Base-by-base conservation (phyloP, 2,329 filamentous ascomycete genomes). In the Pseudodiploospora longispora region DNA sequence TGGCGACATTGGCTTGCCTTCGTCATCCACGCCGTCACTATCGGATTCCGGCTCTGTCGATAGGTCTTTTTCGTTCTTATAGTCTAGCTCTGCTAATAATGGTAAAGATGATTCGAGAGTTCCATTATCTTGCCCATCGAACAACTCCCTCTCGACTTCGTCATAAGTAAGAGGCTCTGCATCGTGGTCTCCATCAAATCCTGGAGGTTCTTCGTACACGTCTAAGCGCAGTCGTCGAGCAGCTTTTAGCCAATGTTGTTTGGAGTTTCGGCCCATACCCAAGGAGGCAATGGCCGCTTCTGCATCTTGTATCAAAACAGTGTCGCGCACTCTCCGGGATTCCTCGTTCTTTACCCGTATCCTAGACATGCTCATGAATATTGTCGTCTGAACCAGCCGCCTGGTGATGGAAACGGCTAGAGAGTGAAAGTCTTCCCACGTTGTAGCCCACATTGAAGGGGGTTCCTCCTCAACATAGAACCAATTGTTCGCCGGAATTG, bases 401-500 rank as follows among this genome's bases (percentile, higher is more conserved):
- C 77, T 78, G 0, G 85, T 90, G 10, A 93, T 52, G 42, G 76
- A 84, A 1, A 85, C 60, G 0, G 76, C 70, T 2, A 95, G 62
- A 6, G 76, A 76, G 55, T 89, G 74, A 37, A 95, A 83, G 53
- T 93, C 87, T 5, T 78, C 73, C n/a, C 94, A 73, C 0, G 85
- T 81, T 2, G 86, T 89, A 6, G 81, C 76, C 52, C 84, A 81
- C 27, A 95, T 77, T 0, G 83, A 79, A 0, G 89, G 89, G 3
- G 69, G 69, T 44, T 77, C 72, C n/a, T 75, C 71, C 19, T 74
- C 72, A 6, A 85, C 54, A 34, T 68, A 70, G 31, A 67, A 69
- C 87, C 86, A 94, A 57, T 87, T 89, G 44, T 78, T 73, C 43
- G 80, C 76, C 9, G 71, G 65, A 36, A 75, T 67, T 2, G 68